Base-by-base conservation (phyloP, 2,329 filamentous ascomycete genomes). In the Pseudocercospora crystallina region DNA sequence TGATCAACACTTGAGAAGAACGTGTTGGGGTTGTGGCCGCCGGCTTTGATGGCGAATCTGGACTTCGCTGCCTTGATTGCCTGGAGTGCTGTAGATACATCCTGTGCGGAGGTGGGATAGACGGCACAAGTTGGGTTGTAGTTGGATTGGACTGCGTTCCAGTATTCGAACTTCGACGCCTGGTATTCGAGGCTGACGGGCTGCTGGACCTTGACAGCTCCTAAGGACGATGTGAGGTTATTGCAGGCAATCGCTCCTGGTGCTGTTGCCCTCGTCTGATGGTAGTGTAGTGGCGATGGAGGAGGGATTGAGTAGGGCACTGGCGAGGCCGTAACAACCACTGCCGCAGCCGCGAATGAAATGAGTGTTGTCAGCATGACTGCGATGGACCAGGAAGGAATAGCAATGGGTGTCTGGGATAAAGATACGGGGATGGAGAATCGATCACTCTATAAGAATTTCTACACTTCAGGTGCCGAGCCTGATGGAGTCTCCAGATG, bases 31-130 rank as follows among this genome's bases (percentile, higher is more conserved):
- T 52, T 47, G 38, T 52, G 49, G 30, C 49, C 49, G 2, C 7
- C 17, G 11, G 49, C 38, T 30, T 52, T 52, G 20, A 52, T 40
- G 4, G 37, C 44, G 39, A 52, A 52, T 13, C 37, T 15, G 8
- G 32, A 42, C 38, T 37, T 29, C 14, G 42, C 37, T 2, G 37
- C 44, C 33, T 47, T 37, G 37, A 52, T 42, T 9, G 34, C 32
- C 32, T 52, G 38, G 31, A 52, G 7, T 5, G 49, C 43, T 2
- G 38, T 43, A n/a, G 49, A 52, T 15, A 52, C 49, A 43, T 52
- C 49, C 33, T 47, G 20, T 9, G 49, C 38, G 2, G 20, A 43
- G n/a, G 43, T 43, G 34, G 49, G 49, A 30, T 47, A 52, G n/a
- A 52, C 31, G 13, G 43, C 42, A 17, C 49, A 52, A 7, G 43